Evolutionary conservation across 2,329 filamentous ascomycete genomes (phyloP).

Genomic region (Fusarium abutilonis): DNA sequence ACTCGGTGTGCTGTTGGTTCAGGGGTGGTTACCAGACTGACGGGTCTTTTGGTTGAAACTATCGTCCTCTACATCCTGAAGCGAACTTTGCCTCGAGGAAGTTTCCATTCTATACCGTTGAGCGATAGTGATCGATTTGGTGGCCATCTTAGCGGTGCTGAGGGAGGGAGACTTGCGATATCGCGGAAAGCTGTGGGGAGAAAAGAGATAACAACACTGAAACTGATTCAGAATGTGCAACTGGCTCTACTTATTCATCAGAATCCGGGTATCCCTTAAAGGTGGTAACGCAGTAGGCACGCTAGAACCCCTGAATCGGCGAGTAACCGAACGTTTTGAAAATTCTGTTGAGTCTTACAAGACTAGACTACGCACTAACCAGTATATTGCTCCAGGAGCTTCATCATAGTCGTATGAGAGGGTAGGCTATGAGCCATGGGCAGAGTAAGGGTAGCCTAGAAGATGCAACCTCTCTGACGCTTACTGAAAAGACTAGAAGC

Average conservation of each 20-base stretch:
- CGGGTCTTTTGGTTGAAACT: slow-evolving; percentile 4
- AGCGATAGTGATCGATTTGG: slow-evolving; percentile 17
- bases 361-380: slow-evolving; percentile 3
- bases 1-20: slow-evolving; percentile 5
- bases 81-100: slow-evolving; percentile 1
- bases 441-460: neutral
- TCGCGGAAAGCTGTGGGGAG: neutral
- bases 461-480: slow-evolving; percentile 9
- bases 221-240: neutral
- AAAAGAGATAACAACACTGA: neutral
- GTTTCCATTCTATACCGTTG: slow-evolving; percentile 5
- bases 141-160: slow-evolving; percentile 7
- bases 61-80: neutral
- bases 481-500: neutral
- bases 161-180: neutral
- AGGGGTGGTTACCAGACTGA: slow-evolving; percentile 29
- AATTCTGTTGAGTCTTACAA: neutral
- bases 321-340: neutral
- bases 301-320: neutral
- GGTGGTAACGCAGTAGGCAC: neutral
- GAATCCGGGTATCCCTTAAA: neutral
- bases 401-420: neutral
- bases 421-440: neutral
- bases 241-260: slow-evolving; percentile 20
- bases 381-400: slow-evolving; percentile 7